phyloP scores from a whole-genome alignment of 176 grass and related monocot genomes.

The Zea luxurians region DNA sequence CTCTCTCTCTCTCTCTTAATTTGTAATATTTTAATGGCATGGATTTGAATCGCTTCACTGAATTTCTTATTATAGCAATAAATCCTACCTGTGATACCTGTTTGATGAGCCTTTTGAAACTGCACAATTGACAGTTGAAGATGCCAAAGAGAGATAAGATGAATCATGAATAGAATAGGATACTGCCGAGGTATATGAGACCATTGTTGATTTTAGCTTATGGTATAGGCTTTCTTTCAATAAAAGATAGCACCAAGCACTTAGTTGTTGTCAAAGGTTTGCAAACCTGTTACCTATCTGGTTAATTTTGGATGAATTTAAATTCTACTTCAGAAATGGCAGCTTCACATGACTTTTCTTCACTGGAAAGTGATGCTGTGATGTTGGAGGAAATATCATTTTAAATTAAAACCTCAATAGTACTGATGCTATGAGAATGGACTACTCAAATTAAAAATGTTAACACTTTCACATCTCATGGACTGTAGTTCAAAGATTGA shows the following conservation, averaged over 20 bases:
- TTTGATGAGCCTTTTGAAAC: slow-evolving; percentile 18
- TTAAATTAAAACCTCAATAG: not conserved
- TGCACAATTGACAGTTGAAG: slow-evolving; percentile 12
- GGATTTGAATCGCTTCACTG: slow-evolving; percentile 4
- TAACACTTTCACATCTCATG: not conserved
- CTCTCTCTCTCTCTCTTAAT: not conserved
- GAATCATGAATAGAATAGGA: slow-evolving; percentile 7
- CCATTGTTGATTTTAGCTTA: not conserved
- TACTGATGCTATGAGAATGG: not conserved
- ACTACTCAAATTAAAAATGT: not conserved
- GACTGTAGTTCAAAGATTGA: not conserved
- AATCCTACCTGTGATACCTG: not conserved
- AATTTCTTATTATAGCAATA: not conserved
- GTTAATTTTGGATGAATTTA: not conserved
- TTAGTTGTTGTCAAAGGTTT: slow-evolving; percentile 1
- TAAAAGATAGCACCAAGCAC: not conserved
- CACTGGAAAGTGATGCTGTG: not conserved
- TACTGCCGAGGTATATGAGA: not conserved
- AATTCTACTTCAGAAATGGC: not conserved
- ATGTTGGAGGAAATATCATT: not conserved
- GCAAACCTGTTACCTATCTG: not conserved
- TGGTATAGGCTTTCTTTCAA: not conserved
- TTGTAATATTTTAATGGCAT: slow-evolving; percentile 9
- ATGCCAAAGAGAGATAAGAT: not conserved
- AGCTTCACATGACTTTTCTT: not conserved